Evolutionary conservation across 441 rosid genomes (phyloP), one percentile per base, ranked within the genome.

Genomic region (Bruguiera hainesii): DNA sequence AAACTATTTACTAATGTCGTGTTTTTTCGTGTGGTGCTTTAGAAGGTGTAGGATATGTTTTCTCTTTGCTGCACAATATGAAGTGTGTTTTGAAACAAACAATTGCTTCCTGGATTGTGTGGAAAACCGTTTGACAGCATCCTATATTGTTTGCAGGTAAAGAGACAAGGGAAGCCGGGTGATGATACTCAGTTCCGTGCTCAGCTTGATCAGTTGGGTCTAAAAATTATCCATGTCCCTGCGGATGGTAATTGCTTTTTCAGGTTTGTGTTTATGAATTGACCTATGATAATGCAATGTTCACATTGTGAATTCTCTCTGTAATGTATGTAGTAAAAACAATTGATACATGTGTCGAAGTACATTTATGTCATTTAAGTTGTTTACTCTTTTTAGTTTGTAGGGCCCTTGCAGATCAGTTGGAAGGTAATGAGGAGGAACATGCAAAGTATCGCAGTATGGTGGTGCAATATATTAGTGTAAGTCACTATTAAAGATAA

Each of bases 201-300:
- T 37, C 94, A 87, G 82, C 84, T 89, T 31, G 91, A 93, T 61
- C 69, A 79, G 7, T 80, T 86, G 73, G 93, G 95, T 20, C 82
- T 93, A 57, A 79, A 87, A 78, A 83, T 88, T 42, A 77, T 89
- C 73, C 81, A 87, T 69, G 86, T 93, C 29, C 90, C 96, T 23
- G 82, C 97, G 20, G 98, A 93, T 66, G 97, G 97, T 82, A 93
- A 90, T 75, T 90, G 97, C 78, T 87, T 93, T 75, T 93, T 93
- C 94, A 90, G 98, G 97, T 93, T 71, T 42, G 92, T 81, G 60
- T 69, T 56, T 66, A 16, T 57, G 30, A 28, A 51, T 57, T 31
- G 46, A 29, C 23, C 55, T 56, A 59, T 60, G 30, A 49, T 50
- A 42, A 9, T 42, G 15, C 48, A 56, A 20, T 26, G 31, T 20